A percentile compares a stretch with the other conserved stretches of the same genome.
Conservation (phyloP, 441 rosid genomes). For the Hypseocharis bilobata region DNA sequence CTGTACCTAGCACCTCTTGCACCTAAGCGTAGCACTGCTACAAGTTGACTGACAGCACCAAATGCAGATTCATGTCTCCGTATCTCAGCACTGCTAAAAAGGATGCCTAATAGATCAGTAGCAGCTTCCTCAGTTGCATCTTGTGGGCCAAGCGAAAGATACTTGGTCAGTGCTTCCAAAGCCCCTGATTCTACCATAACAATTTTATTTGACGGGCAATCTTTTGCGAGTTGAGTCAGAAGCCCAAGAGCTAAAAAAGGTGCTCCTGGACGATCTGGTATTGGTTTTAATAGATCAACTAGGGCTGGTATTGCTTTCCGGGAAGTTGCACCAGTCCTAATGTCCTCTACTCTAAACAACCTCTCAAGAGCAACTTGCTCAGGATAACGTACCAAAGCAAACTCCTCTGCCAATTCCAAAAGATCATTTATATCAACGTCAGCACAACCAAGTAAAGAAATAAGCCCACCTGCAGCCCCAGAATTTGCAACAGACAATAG, state of each 20-base stretch:
- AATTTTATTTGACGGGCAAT: constrained; percentile 77
- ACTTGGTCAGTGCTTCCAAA: constrained; percentile 87
- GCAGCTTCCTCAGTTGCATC: constrained; percentile 99
- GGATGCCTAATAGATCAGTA: constrained; percentile 80
- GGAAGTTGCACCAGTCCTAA: constrained; percentile 95
- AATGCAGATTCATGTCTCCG: constrained; percentile 95
- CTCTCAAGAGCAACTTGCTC: constrained; percentile 98
- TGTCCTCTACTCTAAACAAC: constrained; percentile 97
- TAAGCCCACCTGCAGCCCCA: constrained; percentile 90
- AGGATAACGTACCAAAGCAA: constrained; percentile 69
- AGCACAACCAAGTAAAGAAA: constrained; percentile 92
- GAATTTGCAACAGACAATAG: constrained; percentile 97
- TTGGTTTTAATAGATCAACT: constrained; percentile 95
- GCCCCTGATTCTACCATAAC: constrained; percentile 98
- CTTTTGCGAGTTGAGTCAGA: constrained; percentile 90
- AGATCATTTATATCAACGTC: constrained; percentile 80
- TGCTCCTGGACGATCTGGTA: constrained; percentile 99
- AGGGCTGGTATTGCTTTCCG: constrained; percentile 94
- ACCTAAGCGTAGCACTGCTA: constrained; percentile 92
- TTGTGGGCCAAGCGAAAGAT: constrained; percentile 96
- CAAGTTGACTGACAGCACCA: constrained; percentile 93
- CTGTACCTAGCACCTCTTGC: constrained; percentile 95
- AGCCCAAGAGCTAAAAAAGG: constrained; percentile 86
- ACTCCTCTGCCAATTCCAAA: constrained; percentile 77
- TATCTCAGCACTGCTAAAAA: constrained; percentile 85